Conservation (phyloP, 441 rosid species). For the Populus hybrid region DNA sequence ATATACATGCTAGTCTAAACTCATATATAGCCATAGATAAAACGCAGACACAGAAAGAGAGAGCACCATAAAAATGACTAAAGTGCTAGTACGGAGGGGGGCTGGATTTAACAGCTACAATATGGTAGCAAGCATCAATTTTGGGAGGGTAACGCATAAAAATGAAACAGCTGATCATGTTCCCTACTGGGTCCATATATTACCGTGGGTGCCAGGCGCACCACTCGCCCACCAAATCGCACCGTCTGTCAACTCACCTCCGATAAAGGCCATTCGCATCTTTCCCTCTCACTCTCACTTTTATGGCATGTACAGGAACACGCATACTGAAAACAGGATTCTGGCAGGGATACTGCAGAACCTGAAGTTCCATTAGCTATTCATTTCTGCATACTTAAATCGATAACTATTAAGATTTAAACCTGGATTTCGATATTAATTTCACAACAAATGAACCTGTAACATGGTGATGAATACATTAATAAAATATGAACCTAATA, state of each 20-base stretch:
- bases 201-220: constrained; percentile 29
- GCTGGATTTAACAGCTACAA: constrained; percentile 35
- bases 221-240: constrained; percentile 24
- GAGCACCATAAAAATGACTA: constrained; percentile 24
- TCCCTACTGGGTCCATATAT: constrained; percentile 19
- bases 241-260: constrained; percentile 28
- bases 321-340: background rate
- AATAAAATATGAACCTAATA: too few relatives aligned
- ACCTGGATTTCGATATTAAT: background rate
- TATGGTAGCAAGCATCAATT: constrained; percentile 12
- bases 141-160: constrained; percentile 2
- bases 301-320: background rate
- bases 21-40: constrained; percentile 15
- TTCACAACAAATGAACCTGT: background rate
- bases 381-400: too few relatives aligned
- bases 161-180: constrained; percentile 15
- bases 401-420: too few relatives aligned
- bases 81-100: constrained; percentile 44
- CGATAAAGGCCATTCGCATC: background rate
- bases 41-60: constrained; percentile 18
- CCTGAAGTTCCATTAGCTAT: background rate
- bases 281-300: background rate
- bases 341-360: background rate
- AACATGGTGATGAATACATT: background rate
- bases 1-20: constrained; percentile 10